Evolutionary conservation across 2,329 filamentous ascomycete genomes (phyloP).

Genomic region (Colletotrichum liriopes): DNA sequence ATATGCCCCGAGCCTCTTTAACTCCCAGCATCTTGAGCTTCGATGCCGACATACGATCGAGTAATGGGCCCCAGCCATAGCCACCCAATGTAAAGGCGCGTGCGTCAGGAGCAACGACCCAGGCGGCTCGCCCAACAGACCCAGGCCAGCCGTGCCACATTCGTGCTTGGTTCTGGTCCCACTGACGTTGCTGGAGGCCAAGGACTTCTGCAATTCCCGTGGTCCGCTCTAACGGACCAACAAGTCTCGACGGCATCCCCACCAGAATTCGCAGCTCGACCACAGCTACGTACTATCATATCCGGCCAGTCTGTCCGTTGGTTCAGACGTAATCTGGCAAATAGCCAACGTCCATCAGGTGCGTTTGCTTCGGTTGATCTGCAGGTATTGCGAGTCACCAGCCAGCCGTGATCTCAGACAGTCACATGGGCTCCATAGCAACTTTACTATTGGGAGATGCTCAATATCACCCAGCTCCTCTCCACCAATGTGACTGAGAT

Average conservation of each 20-base stretch:
- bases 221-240: conserved; percentile 18
- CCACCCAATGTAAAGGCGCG: conserved; percentile 5
- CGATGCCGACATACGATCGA: neutral
- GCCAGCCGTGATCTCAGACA: neutral
- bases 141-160: conserved; percentile 30
- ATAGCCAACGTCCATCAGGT: conserved; percentile 4
- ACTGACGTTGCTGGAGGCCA: conserved; percentile 26
- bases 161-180: conserved; percentile 30
- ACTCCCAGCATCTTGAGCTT: conserved; percentile 4
- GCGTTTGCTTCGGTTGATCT: neutral
- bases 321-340: neutral
- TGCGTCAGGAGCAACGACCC: conserved; percentile 25
- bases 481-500: neutral
- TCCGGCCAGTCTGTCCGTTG: neutral
- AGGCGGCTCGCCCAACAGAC: neutral
- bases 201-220: conserved; percentile 22
- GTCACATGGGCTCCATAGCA: neutral
- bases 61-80: neutral
- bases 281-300: neutral
- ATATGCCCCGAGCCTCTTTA: conserved; percentile 18
- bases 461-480: too few species aligned
- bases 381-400: conserved; percentile 27
- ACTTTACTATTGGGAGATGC: neutral
- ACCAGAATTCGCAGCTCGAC: conserved; percentile 7
- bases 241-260: conserved; percentile 7